Percentiles rank a stretch among this genome's conserved stretches.
Evolutionary conservation across 345 rosid genomes (phyloP).

Genomic region (Heritiera littoralis): DNA sequence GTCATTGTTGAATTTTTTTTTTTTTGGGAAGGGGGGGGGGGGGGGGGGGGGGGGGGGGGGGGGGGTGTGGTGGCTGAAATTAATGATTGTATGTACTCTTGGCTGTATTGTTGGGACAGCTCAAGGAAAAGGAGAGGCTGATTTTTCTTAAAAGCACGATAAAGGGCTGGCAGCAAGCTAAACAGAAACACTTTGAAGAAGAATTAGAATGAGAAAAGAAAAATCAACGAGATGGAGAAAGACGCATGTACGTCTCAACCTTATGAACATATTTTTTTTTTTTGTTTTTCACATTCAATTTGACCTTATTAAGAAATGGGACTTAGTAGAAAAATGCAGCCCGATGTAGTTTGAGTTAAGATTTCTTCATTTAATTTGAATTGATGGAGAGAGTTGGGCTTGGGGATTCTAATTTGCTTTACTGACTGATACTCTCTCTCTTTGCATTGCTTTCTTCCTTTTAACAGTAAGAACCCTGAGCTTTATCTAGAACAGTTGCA

Average conservation of each 20-base stretch:
- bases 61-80: no score
- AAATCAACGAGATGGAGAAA: conserved; percentile 79
- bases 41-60: no score
- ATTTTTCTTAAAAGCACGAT: conserved; percentile 82
- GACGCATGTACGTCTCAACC: conserved; percentile 64
- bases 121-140: conserved; percentile 84
- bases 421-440: neutral
- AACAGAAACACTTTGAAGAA: conserved; percentile 80
- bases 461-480: conserved; percentile 78
- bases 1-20: neutral
- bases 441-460: conserved; percentile 15
- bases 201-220: conserved; percentile 76
- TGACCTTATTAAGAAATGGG: neutral
- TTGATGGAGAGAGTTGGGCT: neutral
- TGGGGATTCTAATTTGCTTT: neutral
- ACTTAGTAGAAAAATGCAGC: neutral
- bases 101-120: conserved; percentile 39
- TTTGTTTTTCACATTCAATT: neutral
- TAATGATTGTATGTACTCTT: neutral
- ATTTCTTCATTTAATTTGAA: neutral
- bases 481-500: conserved; percentile 76
- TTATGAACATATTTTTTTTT: conserved; percentile 4
- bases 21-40: no score
- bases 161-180: conserved; percentile 89
- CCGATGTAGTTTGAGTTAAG: neutral